Base-by-base conservation (phyloP, 129 eudicot genomes). In the Escallonia herrerae region DNA sequence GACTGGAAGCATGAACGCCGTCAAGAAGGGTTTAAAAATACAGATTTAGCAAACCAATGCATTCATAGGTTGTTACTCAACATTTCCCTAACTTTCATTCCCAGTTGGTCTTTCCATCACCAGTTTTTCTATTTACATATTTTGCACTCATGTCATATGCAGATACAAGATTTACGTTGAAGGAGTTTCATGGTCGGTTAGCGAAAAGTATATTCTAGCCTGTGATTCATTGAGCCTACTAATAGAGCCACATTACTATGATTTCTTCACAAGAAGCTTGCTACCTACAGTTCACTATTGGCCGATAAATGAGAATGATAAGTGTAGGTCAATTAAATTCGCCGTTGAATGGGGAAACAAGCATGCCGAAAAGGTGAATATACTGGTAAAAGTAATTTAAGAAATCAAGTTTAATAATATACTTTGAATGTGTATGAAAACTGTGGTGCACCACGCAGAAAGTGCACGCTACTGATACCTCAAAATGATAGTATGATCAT, bases 311-410 rank as follows among this genome's bases (percentile, higher is more conserved):
- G 69, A 77, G 40, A 1, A 56, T 0, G 58, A 80, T 1, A 59
- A 66, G 60, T 84, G 86, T 65, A 71, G 64, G 22, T 84, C 90
- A 1, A 77, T 84, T 55, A 84, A 80, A 71, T 84, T 60, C 75
- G 90, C 90, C 0, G 86, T 84, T 44, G 83, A 84, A 1, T 84
- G 90, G 90, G 90, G 90, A 33, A 84, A 84, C 72, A 68, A 68
- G 1, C 66, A 84, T 41, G 46, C 79, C 1, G 15, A 71, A 50
- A 49, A 71, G 90, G 90, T 84, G 13, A 53, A 33, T 53, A 22
- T 22, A 22, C 33, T 22, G 33, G 33, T 0, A 22, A 22, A 22
- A 22, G 33, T 22, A 22, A 22, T 22, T 22, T 22, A 22, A 1
- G 33, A 1, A 0, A 22, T 22, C 33, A 22, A 22, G 33, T 22